phyloP scores from a whole-genome alignment of 164 flowering plant species.

The Magnolia changhungtana region DNA sequence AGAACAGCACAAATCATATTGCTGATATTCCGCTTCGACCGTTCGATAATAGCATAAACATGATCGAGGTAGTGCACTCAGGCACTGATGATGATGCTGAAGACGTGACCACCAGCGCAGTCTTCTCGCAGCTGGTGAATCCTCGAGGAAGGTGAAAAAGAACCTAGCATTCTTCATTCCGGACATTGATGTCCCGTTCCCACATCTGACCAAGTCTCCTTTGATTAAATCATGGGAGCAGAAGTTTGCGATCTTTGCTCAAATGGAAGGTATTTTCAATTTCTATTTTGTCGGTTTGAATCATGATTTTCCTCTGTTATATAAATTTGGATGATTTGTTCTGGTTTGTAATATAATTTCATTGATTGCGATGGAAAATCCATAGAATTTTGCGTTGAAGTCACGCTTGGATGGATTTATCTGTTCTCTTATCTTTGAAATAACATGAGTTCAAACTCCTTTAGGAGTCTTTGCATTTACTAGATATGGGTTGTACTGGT shows the following conservation, averaged over 20 bases:
- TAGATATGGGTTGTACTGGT: constrained; percentile 15
- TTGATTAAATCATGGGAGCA: neutral
- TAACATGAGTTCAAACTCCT: constrained; percentile 13
- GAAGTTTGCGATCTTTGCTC: constrained; percentile 7
- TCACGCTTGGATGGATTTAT: constrained; percentile 1
- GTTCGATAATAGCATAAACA: constrained; percentile 71
- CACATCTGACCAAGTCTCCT: neutral
- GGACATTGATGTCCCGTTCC: neutral
- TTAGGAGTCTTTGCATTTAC: constrained; percentile 1
- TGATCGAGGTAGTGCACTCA: constrained; percentile 51
- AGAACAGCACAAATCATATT: constrained; percentile 88
- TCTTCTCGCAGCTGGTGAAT: constrained; percentile 90
- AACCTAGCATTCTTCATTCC: neutral
- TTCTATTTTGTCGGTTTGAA: constrained; percentile 9
- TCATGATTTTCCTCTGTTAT: constrained; percentile 12
- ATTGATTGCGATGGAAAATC: constrained; percentile 20
- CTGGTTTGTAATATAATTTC: constrained; percentile 23
- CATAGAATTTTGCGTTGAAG: constrained; percentile 12
- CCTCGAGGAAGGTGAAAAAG: constrained; percentile 80
- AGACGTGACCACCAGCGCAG: constrained; percentile 87
- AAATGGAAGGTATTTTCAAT: constrained; percentile 10
- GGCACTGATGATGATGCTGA: constrained; percentile 77
- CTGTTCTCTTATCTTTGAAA: constrained; percentile 14
- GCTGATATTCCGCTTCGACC: constrained; percentile 59
- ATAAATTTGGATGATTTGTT: constrained; percentile 6